Percentiles rank a stretch among this genome's conserved stretches.
Evolutionary conservation across 805 yeast species (phyloP).

Genomic region (Candida arabinofermentans): DNA sequence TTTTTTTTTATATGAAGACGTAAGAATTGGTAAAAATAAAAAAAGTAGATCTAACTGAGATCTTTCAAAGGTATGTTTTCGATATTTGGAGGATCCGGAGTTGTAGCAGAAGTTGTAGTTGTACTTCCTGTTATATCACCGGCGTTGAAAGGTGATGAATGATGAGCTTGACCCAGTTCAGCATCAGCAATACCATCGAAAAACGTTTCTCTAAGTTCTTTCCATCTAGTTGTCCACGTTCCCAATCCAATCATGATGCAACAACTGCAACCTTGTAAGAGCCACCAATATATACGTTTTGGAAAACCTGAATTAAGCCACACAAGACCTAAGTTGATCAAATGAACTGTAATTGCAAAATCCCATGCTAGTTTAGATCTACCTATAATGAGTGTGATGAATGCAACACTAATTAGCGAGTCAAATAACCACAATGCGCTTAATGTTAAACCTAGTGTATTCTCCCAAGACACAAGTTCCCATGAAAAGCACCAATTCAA

Average conservation of each 20-base stretch:
- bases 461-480: constrained; percentile 67
- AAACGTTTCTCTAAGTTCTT: constrained; percentile 82
- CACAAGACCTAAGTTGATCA: constrained; percentile 67
- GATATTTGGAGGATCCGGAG: constrained; percentile 8
- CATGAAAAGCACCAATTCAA: constrained; percentile 77
- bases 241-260: constrained; percentile 72
- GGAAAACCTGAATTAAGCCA: constrained; percentile 72
- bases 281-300: constrained; percentile 75
- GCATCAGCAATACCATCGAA: constrained; percentile 78
- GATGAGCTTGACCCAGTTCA: constrained; percentile 36
- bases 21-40: background rate
- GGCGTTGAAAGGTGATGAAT: background rate
- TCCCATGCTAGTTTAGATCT: constrained; percentile 94
- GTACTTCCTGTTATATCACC: constrained; percentile 2
- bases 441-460: constrained; percentile 75
- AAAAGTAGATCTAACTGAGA: constrained; percentile 2
- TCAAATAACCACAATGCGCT: constrained; percentile 78
- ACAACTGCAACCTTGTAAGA: constrained; percentile 65
- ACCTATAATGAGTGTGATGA: constrained; percentile 84
- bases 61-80: constrained; percentile 12
- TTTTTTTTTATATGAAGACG: too few relatives aligned
- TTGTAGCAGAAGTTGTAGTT: constrained; percentile 8
- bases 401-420: constrained; percentile 76
- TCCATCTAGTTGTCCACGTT: constrained; percentile 89
- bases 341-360: constrained; percentile 90